Evolutionary conservation across 345 rosid species (phyloP), one percentile per base, ranked within the genome.

Genomic region (Hibiscus tridactylites): DNA sequence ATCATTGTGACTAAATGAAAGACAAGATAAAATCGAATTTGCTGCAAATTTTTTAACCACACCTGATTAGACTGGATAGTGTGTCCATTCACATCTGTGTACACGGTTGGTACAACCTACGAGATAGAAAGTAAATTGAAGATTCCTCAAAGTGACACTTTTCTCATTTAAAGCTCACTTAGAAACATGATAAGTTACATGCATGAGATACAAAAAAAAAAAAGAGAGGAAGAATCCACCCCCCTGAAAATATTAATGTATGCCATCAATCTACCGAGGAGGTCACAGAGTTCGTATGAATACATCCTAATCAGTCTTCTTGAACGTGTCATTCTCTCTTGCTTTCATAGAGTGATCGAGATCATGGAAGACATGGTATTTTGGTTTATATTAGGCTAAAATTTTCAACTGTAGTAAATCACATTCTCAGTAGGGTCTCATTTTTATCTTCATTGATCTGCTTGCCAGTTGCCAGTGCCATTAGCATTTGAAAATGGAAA

Each of bases 51-150:
- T 49, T 31, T 39, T 42, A 39, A 39, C 1, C 17, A 61, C 31
- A 90, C 97, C 96, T 95, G 97, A 84, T 92, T 95, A 75, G 97
- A 84, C 79, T 89, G 97, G 79, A 92, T 95, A 28, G 88, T 85
- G 78, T 86, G 87, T 53, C 97, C 91, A 61, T 76, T 80, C 50
- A 90, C 85, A 85, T 89, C 89, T 44, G 89, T 95, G 84, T 92
- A 95, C 47, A 89, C 91, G n/a, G 99, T 92, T 42, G 97, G 97
- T 71, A 92, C 97, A 73, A 95, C 99, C 99, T 90, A 78, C 71
- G 75, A 72, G 17, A 65, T 46, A 61, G 73, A 54, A 50, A 46
- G 56, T 12, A 52, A 7, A 50, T 44, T 71, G n/a, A 71, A 58
- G 16, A 65, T 47, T 29, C 60, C 53, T 54, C 50, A 61, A 57